phyloP scores from a whole-genome alignment of 2,329 filamentous ascomycete species.

The Chaetomium sp. region DNA sequence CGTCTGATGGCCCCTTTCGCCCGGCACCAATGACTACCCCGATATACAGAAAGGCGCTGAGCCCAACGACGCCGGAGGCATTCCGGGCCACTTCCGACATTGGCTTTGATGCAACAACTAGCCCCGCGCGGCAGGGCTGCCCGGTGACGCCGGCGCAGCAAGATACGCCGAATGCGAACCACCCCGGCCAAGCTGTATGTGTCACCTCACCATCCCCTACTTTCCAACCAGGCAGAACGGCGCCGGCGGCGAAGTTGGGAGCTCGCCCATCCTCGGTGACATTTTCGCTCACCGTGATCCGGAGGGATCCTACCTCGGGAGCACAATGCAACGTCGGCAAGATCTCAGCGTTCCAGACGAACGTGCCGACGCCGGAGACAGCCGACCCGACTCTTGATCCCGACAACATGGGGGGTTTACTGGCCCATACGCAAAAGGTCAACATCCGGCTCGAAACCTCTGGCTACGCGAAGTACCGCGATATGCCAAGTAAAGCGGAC shows the following conservation, averaged over 20 bases:
- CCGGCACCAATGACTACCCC: not conserved
- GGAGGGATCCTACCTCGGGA: slow-evolving; percentile 69
- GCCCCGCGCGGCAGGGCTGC: not conserved
- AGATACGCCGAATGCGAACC: not conserved
- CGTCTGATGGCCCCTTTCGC: slow-evolving; percentile 13
- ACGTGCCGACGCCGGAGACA: slow-evolving; percentile 38
- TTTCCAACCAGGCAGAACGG: not conserved
- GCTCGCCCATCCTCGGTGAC: slow-evolving; percentile 39
- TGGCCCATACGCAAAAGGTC: slow-evolving; percentile 46
- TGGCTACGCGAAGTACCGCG: slow-evolving; percentile 60
- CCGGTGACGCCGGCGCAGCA: slow-evolving; percentile 26
- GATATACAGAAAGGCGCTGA: slow-evolving; percentile 29
- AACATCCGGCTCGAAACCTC: slow-evolving; percentile 56
- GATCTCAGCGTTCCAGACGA: slow-evolving; percentile 58
- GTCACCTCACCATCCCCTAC: slow-evolving; percentile 18
- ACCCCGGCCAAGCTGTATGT: not conserved
- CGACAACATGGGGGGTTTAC: slow-evolving; percentile 30
- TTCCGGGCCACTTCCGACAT: not conserved
- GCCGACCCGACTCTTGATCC: slow-evolving; percentile 35
- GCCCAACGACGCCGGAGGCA: not conserved
- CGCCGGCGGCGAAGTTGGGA: slow-evolving; percentile 17
- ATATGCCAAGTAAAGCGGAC: slow-evolving; percentile 47
- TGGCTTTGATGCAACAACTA: not conserved
- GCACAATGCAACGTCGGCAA: slow-evolving; percentile 76
- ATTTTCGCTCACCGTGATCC: slow-evolving; percentile 66